These are phyloP conservation scores for Salix exigua DNA, from an alignment of 345 rosid genomes.

Conservation along the genomic window DNA sequence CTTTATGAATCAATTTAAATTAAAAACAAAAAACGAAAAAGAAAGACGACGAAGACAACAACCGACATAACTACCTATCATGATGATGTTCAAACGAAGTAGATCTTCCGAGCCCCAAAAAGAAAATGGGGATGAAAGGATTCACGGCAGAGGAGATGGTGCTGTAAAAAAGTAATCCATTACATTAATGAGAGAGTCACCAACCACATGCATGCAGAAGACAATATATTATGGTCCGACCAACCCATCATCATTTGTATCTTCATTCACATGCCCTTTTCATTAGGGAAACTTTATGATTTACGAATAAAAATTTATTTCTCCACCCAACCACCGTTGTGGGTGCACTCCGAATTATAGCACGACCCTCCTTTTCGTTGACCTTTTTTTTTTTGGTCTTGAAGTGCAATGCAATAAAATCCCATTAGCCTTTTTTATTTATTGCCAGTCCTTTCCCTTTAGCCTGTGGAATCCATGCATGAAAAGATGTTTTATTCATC, in stretches of 20 bases:
- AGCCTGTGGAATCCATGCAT: too few relatives aligned
- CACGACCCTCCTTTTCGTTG: neutral
- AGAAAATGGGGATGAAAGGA: neutral
- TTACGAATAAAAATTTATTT: neutral
- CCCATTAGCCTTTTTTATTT: too few relatives aligned
- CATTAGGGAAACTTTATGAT: slow-evolving; percentile 1
- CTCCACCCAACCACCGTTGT: slow-evolving; percentile 9
- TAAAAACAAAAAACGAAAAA: neutral
- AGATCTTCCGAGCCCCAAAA: neutral
- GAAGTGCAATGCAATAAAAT: neutral
- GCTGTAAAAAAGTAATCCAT: neutral
- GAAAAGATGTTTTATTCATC: neutral
- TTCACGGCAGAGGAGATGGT: neutral
- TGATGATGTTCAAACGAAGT: slow-evolving; percentile 4
- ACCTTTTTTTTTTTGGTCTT: neutral
- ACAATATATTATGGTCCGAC: slow-evolving; percentile 8
- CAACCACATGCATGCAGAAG: slow-evolving; percentile 19
- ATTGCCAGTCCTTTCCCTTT: too few relatives aligned
- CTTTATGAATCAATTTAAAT: neutral
- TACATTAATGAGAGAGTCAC: neutral
- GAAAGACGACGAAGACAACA: slow-evolving; percentile 19
- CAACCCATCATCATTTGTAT: slow-evolving; percentile 9
- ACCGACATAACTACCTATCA: slow-evolving; percentile 30
- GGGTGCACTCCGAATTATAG: neutral
- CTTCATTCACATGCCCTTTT: neutral